A percentile compares a stretch with the other conserved stretches of the same genome.
These are phyloP conservation scores for Salvia hispanica DNA, from an alignment of 257 asterid genomes.

Conservation along the genomic window DNA sequence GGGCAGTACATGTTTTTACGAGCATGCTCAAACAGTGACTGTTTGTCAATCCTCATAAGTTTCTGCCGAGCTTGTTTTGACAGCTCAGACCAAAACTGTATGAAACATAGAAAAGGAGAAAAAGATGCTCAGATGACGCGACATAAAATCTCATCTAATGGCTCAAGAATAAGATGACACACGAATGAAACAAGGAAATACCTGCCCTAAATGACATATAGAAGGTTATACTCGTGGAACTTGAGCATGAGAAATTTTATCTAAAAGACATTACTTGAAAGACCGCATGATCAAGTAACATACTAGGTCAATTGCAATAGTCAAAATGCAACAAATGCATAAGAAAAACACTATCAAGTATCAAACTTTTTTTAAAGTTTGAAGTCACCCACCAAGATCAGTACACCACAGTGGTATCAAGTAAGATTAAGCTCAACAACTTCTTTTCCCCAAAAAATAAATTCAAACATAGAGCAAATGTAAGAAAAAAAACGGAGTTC, in stretches of 20 bases:
- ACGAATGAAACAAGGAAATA: not conserved
- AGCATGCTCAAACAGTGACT: constrained; percentile 87
- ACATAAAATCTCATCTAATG: not conserved
- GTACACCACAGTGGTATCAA: constrained; percentile 3
- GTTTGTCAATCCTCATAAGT: constrained; percentile 86
- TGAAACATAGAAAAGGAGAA: not conserved
- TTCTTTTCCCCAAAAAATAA: not conserved
- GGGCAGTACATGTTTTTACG: constrained; percentile 98
- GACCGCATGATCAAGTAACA: not conserved
- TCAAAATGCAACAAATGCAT: constrained; percentile 7
- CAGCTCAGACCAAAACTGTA: constrained; percentile 95
- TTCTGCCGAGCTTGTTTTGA: constrained; percentile 78
- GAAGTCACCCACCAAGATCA: constrained; percentile 17
- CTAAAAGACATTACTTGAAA: not conserved
- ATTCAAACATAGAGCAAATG: constrained; percentile 13
- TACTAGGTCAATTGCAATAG: not conserved
- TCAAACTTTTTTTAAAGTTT: not conserved
- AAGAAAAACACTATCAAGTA: not conserved
- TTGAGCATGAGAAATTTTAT: not conserved
- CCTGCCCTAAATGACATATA: not conserved
- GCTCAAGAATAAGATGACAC: constrained; percentile 4
- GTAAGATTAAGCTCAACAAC: constrained; percentile 2
- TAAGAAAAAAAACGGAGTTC: not conserved
- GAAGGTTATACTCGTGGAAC: not conserved
- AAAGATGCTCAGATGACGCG: not conserved